Base-by-base conservation (phyloP, 73 alveolate genomes). In the Tetrahymena thermophila region DNA sequence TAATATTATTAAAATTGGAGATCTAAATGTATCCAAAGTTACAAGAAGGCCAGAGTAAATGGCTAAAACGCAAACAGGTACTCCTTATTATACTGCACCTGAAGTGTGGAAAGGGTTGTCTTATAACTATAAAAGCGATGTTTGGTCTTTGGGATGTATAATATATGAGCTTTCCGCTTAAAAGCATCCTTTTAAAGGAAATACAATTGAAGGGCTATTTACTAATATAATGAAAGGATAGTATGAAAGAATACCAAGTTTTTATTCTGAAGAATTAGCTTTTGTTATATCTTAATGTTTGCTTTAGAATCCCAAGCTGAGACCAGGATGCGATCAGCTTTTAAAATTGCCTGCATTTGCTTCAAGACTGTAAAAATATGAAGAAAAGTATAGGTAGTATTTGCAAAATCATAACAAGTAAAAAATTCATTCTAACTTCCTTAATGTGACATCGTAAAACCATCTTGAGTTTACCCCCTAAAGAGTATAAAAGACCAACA, bases 31-130 rank as follows among this genome's bases (percentile, higher is more conserved):
- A 56, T 97, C 99, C 10, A 99, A 99, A 98, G 99, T 99, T 2
- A 98, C 98, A 6, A 95, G 97, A 85, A n/a, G 89, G 25, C 89
- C 89, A 4, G 94, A 94, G 6, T 35, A 93, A 44, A 95, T 40
- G 44, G 94, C 95, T 34, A 44, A 85, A 34, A 95, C 96, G 17
- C 31, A 97, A 95, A 98, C 99, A 15, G 99, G 99, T 15, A 98
- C 99, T 23, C 99, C 99, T 38, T 98, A 98, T 96, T 98, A 98
- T 95, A 99, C 99, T 43, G 94, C 98, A 85, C 99, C 99, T 10
- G 99, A 98, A 94, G 99, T 98, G 6, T 98, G 99, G 99, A 97
- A 97, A 89, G 98, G 98, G 3, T 95, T 96, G 56, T 96, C 98
- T 38, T 99, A 99, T 95, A 99, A 97, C 56, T 96, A 97, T 94